Base-by-base conservation (phyloP, 2,329 filamentous ascomycete species). In the Metarhizium brunneum region DNA sequence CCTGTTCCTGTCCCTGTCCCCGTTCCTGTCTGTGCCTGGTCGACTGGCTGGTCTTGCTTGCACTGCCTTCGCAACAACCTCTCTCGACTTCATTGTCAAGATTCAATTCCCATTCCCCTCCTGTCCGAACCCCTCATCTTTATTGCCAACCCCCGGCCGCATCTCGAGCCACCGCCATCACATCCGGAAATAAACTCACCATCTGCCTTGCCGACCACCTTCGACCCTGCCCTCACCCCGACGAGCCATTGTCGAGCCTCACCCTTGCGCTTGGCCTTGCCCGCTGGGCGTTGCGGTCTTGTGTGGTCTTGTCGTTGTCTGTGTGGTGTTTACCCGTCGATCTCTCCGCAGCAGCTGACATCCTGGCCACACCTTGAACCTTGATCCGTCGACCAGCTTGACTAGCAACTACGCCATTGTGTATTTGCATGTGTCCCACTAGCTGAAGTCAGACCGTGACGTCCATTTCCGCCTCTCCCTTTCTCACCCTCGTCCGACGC, bases 401-500 rank as follows among this genome's bases (percentile, higher is more conserved):
- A 35, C 14, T 13, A 40, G 38, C 38, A 40, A 40, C 14, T 40
- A 40, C 38, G 38, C 38, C 38, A 13, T 40, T 16, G 38, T 16
- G 38, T 16, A 29, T 10, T 58, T 60, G 35, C 52, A 49, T 59
- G 55, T 54, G 54, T 59, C 53, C 38, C 45, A 16, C 42, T 43
- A 29, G 49, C 52, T 42, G 32, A 35, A 54, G 48, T 54, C 45
- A 29, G 45, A 25, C 16, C 43, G n/a, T n/a, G 47, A 54, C n/a
- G 29, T 18, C 10, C 52, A n/a, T 47, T 50, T 36, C 58, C 58
- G 55, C 55, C 56, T 55, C 56, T 60, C 55, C 53, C 56, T 56
- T 58, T 55, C 55, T 54, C 52, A 36, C 51, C 57, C 30, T 25
- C 29, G 49, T 54, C 60, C 57, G 54, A 57, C 62, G 50, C 57